Base-by-base conservation (phyloP, 108 stramenopile genomes). In the Epithemia pelagica region DNA sequence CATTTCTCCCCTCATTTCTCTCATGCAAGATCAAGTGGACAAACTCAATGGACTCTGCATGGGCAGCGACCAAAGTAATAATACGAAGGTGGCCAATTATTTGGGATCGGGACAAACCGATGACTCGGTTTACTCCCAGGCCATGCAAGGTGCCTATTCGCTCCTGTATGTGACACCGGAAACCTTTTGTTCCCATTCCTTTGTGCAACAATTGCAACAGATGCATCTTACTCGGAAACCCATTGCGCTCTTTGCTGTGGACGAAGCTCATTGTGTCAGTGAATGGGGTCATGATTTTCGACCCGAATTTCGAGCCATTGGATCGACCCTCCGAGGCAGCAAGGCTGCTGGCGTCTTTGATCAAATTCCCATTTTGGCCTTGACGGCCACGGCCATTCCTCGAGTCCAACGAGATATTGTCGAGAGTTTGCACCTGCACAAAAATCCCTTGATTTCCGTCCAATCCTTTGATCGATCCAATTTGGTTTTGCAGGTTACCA, bases 261-360 rank as follows among this genome's bases (percentile, higher is more conserved):
- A 98, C 76, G 96, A 98, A 74, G 77, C 80, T 46, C 97, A 98
- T 72, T 98, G 97, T 71, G 90, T 96, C 37, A 82, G 79, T 25
- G 90, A 96, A 68, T 98, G 97, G 97, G 95, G 96, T 0, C 82
- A 90, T 68, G 96, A 96, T 69, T 98, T 98, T 72, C 90, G 96
- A 26, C 82, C 79, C 2, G 79, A 84, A 27, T 98, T 93, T 74
- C 68, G 84, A 15, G n/a, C 65, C 46, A 75, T 95, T 21, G 91
- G 88, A 7, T 28, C 65, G 37, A 33, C 69, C 2, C 62, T 96
- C 5, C 82, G 91, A 25, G 46, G 59, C 31, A 71, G 82, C 60
- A 68, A 72, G 5, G 61, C 54, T 28, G 52, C 5, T 7, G 27
- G 52, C 27, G 3, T 22, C 22, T 21, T 19, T 19, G 22, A 25